Evolutionary conservation across 1,139 yeast genomes (phyloP).

Genomic region (Geotrichum klebahnii): DNA sequence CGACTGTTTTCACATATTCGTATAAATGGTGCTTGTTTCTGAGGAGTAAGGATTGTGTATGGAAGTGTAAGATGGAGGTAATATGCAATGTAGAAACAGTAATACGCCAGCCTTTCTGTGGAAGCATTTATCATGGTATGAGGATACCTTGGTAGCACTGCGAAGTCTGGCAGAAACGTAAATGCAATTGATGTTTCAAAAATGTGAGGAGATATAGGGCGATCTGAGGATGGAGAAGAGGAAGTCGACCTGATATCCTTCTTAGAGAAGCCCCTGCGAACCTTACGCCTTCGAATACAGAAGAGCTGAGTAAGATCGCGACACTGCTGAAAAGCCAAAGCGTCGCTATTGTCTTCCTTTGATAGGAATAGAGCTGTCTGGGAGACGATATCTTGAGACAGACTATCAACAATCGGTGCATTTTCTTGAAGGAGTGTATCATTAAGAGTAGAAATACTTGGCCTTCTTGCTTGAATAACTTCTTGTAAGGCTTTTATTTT

Average conservation of each 20-base stretch:
- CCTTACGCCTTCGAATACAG: conserved; percentile 6
- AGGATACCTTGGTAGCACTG: conserved; percentile 33
- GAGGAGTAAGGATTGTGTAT: conserved; percentile 34
- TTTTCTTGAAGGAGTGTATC: neutral
- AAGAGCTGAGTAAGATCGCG: conserved; percentile 4
- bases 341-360: neutral
- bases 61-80: conserved; percentile 38
- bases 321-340: neutral
- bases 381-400: neutral
- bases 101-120: conserved; percentile 36
- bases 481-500: neutral
- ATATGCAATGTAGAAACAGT: conserved; percentile 34
- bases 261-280: neutral
- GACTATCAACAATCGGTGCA: neutral
- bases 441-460: neutral
- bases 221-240: neutral
- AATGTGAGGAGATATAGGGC: conserved; percentile 45
- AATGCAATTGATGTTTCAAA: conserved; percentile 31
- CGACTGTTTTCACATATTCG: conserved; percentile 22
- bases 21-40: conserved; percentile 28
- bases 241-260: neutral
- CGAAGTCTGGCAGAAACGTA: conserved; percentile 35
- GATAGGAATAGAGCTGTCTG: too few relatives aligned
- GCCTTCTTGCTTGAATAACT: neutral
- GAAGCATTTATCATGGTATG: conserved; percentile 34